phyloP scores from a whole-genome alignment of 805 yeast genomes.

The Candida berthetii region DNA sequence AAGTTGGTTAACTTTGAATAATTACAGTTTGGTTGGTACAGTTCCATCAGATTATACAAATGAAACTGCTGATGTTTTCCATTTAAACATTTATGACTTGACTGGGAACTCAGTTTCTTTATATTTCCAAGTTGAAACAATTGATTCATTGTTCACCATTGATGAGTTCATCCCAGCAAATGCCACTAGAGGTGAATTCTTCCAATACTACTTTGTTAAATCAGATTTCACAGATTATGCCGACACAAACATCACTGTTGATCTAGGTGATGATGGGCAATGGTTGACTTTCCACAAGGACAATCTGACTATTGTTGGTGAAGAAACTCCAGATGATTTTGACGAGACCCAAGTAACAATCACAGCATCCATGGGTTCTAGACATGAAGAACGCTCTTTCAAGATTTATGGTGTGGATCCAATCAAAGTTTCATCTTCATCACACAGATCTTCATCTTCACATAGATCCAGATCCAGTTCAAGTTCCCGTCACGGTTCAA shows the following conservation, averaged over 20 bases:
- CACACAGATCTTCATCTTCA: constrained; percentile 5
- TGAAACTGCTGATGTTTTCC: constrained; percentile 31
- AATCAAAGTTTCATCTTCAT: constrained; percentile 18
- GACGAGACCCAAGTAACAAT: constrained; percentile 33
- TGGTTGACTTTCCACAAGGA: constrained; percentile 65
- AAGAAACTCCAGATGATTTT: constrained; percentile 45
- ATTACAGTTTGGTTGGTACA: constrained; percentile 44
- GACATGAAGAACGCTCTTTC: constrained; percentile 37
- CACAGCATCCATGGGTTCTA: constrained; percentile 29
- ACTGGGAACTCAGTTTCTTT: constrained; percentile 55
- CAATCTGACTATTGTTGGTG: constrained; percentile 66
- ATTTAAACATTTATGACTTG: constrained; percentile 50
- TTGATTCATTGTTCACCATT: constrained; percentile 50
- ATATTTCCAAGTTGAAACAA: constrained; percentile 50
- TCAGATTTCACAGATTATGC: constrained; percentile 51
- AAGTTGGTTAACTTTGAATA: constrained; percentile 44
- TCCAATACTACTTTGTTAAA: constrained; percentile 47
- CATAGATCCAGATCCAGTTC: no score
- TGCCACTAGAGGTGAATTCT: constrained; percentile 61
- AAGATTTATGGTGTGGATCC: constrained; percentile 44
- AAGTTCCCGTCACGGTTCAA: constrained; percentile 1
- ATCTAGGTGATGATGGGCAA: constrained; percentile 29
- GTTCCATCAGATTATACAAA: constrained; percentile 42
- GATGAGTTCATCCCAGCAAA: constrained; percentile 48
- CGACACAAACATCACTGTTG: constrained; percentile 41